A percentile compares a stretch with the other conserved stretches of the same genome.
Conservation (phyloP, 495 filamentous ascomycete species). For the Polyplosphaeria fusca region DNA sequence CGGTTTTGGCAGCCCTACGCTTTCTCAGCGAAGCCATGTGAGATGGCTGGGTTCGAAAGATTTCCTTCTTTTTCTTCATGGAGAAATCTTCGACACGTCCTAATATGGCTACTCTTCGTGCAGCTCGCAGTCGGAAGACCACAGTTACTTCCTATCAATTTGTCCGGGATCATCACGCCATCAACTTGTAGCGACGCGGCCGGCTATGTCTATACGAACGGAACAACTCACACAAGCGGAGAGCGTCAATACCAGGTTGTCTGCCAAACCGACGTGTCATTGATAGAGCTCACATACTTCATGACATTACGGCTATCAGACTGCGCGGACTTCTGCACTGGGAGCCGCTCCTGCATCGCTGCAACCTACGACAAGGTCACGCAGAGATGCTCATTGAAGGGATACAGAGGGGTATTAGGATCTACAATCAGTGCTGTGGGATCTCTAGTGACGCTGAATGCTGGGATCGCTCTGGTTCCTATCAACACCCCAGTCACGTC, state of each 20-base stretch:
- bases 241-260: background rate
- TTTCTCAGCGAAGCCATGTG: background rate
- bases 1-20: background rate
- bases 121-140: background rate
- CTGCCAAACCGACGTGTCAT: background rate
- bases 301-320: background rate
- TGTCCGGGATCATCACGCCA: background rate
- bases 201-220: background rate
- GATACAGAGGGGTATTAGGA: background rate
- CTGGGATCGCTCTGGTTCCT: background rate
- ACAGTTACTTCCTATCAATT: background rate
- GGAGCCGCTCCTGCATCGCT: conserved; percentile 2
- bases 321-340: background rate
- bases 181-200: conserved; percentile 8
- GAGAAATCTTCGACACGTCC: background rate
- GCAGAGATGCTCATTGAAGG: conserved; percentile 8
- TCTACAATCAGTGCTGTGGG: too few species aligned
- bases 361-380: conserved; percentile 5
- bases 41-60: background rate
- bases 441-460: too few species aligned
- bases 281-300: background rate
- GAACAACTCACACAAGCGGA: background rate
- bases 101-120: background rate
- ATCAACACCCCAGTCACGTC: too few species aligned
- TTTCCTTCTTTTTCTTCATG: background rate